These are phyloP conservation scores for Lentinula novae-zelandiae DNA, from an alignment of 1,284 basidiomycete genomes.

Conservation along the genomic window DNA sequence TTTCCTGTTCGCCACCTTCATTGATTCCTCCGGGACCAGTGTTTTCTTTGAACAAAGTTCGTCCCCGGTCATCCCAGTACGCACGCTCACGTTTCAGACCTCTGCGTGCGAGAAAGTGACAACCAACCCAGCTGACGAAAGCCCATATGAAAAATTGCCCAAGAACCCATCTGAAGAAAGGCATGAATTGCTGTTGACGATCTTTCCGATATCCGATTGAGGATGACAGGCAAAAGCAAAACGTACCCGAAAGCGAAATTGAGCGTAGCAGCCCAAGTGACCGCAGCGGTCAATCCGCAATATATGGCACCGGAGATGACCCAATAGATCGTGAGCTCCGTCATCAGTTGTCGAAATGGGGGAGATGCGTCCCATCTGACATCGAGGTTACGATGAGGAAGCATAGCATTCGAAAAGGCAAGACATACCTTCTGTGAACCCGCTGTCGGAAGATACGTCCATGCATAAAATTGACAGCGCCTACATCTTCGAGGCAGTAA, in stretches of 20 bases:
- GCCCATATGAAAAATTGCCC: constrained; percentile 28
- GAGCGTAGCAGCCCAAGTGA: constrained; percentile 24
- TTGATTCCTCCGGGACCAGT: constrained; percentile 4
- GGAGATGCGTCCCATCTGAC: constrained; percentile 22
- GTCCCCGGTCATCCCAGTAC: constrained; percentile 9
- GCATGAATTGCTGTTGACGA: neutral
- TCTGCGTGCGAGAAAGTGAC: constrained; percentile 7
- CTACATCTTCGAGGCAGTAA: constrained; percentile 27
- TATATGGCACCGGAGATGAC: constrained; percentile 21
- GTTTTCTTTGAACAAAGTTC: constrained; percentile 1
- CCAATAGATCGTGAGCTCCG: constrained; percentile 23
- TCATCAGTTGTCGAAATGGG: constrained; percentile 25
- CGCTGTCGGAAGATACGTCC: constrained; percentile 22
- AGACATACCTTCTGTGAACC: constrained; percentile 21
- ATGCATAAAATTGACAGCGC: constrained; percentile 25
- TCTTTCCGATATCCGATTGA: neutral
- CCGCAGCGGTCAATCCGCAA: constrained; percentile 25
- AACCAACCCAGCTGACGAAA: constrained; percentile 4
- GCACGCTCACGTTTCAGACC: constrained; percentile 7
- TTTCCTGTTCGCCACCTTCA: neutral
- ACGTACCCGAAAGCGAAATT: constrained; percentile 24
- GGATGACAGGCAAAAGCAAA: neutral
- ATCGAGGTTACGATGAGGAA: neutral
- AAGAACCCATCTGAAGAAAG: constrained; percentile 20
- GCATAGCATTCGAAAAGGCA: neutral